A percentile compares a stretch with the other conserved stretches of the same genome.
Evolutionary conservation across 129 eudicot genomes (phyloP).

Genomic region (Pulicaria dysenterica): DNA sequence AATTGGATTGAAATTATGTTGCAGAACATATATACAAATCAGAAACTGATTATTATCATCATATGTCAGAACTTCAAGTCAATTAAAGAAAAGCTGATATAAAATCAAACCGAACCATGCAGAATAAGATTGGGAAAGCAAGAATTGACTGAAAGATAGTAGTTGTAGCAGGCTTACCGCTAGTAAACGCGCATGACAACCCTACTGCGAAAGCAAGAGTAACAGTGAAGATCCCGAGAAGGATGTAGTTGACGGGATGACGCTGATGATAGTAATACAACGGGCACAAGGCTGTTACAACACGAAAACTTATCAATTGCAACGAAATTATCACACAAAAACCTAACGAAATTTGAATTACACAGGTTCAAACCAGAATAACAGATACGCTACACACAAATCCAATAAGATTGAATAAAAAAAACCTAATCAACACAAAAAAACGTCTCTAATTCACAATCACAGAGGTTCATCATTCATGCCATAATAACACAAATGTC

Average conservation of each 20-base stretch:
- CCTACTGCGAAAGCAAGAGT: slow-evolving; percentile 67
- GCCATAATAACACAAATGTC: neutral
- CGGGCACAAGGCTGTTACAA: slow-evolving; percentile 62
- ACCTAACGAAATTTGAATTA: neutral
- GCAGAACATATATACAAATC: too few species aligned
- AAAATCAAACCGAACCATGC: neutral
- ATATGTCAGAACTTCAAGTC: too few species aligned
- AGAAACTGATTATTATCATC: too few species aligned
- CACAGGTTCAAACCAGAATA: too few species aligned
- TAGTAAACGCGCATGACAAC: slow-evolving; percentile 70
- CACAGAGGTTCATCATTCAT: neutral
- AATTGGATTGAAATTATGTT: too few species aligned
- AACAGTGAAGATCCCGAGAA: slow-evolving; percentile 68
- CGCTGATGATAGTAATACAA: slow-evolving; percentile 68
- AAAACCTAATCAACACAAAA: neutral
- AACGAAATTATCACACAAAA: too few species aligned
- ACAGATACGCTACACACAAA: neutral
- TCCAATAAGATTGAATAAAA: neutral
- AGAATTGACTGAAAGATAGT: neutral
- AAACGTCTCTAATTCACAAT: neutral
- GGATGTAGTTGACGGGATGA: slow-evolving; percentile 72
- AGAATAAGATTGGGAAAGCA: neutral
- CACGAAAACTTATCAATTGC: neutral
- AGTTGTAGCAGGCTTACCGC: slow-evolving; percentile 44
- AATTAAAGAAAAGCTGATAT: too few species aligned